Evolutionary conservation across 768 basidiomycete genomes (phyloP).

Genomic region (Boletus rubropictus): DNA sequence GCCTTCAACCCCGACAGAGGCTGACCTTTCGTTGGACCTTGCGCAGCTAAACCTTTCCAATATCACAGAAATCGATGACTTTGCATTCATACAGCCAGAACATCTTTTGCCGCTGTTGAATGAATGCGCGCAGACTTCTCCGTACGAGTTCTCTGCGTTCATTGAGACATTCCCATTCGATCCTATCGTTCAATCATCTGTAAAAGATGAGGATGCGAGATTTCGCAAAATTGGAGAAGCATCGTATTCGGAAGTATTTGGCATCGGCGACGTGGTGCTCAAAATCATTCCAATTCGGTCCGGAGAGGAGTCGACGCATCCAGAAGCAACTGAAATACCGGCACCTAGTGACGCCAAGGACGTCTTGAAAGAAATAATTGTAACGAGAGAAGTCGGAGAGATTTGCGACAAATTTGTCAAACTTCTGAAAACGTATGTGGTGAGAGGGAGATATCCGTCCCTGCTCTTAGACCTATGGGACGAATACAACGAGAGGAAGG

Average conservation of each 20-base stretch:
- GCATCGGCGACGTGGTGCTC: conserved; percentile 81
- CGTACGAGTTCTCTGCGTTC: conserved; percentile 78
- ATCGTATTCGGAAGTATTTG: conserved; percentile 94
- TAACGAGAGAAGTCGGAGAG: conserved; percentile 71
- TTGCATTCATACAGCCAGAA: conserved; percentile 40
- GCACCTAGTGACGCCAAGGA: conserved; percentile 69
- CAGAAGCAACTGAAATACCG: conserved; percentile 49
- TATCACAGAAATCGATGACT: conserved; percentile 42
- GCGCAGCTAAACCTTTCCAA: conserved; percentile 42
- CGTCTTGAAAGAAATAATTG: conserved; percentile 74
- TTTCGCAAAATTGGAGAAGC: conserved; percentile 95
- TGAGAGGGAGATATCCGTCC: conserved; percentile 79
- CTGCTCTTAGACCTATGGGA: conserved; percentile 83
- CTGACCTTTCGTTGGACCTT: conserved; percentile 36
- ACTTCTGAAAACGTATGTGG: conserved; percentile 78
- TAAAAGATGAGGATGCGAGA: conserved; percentile 26
- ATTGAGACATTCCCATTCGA: conserved; percentile 77
- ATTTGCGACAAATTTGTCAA: conserved; percentile 74
- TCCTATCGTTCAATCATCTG: conserved; percentile 45
- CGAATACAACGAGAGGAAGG: conserved; percentile 64
- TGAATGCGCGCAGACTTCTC: conserved; percentile 64
- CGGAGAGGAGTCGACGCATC: conserved; percentile 32
- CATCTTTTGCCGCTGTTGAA: conserved; percentile 60
- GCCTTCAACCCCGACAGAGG: conserved; percentile 50
- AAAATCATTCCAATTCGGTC: conserved; percentile 78